Evolutionary conservation across 441 rosid genomes (phyloP).

Genomic region (Biscutella auriculata): DNA sequence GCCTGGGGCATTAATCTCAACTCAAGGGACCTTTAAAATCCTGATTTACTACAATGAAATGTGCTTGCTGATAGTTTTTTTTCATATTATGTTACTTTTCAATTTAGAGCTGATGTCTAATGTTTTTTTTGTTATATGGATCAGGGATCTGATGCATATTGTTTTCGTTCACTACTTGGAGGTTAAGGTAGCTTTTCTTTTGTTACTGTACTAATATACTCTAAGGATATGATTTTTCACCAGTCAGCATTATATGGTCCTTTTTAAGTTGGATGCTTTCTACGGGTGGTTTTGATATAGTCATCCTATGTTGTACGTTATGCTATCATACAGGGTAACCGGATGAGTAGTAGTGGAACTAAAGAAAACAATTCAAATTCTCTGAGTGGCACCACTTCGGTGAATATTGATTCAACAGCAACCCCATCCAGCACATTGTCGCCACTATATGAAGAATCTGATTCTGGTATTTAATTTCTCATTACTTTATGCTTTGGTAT

Average conservation of each 20-base stretch:
- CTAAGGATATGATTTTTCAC: neutral
- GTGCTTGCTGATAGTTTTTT: too few species aligned
- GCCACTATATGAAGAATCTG: slow-evolving; percentile 70
- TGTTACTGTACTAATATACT: neutral
- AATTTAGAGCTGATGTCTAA: slow-evolving; percentile 7
- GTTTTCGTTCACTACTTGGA: slow-evolving; percentile 96
- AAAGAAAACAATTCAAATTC: slow-evolving; percentile 37
- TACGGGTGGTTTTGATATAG: slow-evolving; percentile 5
- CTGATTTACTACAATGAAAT: too few species aligned
- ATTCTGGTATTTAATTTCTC: slow-evolving; percentile 50
- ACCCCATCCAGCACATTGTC: slow-evolving; percentile 74
- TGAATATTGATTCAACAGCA: slow-evolving; percentile 54
- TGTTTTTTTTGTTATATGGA: slow-evolving; percentile 45
- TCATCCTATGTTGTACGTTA: slow-evolving; percentile 1
- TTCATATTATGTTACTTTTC: too few species aligned
- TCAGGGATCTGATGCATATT: slow-evolving; percentile 86
- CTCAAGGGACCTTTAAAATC: too few species aligned
- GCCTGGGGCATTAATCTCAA: too few species aligned
- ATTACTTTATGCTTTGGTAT: neutral
- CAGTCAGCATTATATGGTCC: neutral
- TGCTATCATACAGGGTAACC: slow-evolving; percentile 44
- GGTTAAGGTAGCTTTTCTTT: slow-evolving; percentile 49
- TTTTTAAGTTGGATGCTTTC: neutral
- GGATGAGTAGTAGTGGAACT: slow-evolving; percentile 34
- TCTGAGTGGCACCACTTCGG: slow-evolving; percentile 40